These are phyloP conservation scores for Barnettozyma populi DNA, from an alignment of 805 yeast species.

Conservation along the genomic window DNA sequence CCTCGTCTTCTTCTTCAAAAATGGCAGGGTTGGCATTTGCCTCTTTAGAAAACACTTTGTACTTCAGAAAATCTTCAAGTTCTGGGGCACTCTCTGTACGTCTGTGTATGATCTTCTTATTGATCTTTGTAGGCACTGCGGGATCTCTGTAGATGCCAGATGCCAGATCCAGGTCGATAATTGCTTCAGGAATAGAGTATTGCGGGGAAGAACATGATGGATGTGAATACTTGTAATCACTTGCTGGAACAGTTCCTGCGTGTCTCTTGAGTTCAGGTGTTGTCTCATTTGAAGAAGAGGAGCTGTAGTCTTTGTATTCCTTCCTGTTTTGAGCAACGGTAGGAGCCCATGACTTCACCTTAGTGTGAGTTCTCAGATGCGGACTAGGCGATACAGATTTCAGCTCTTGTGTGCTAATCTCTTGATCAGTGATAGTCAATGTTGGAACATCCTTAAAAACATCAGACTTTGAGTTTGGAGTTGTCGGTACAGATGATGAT, in stretches of 20 bases:
- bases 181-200: slow-evolving; percentile 43
- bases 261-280: slow-evolving; percentile 22
- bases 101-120: slow-evolving; percentile 36
- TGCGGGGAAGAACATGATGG: slow-evolving; percentile 5
- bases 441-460: slow-evolving; percentile 3
- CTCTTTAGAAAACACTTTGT: slow-evolving; percentile 11
- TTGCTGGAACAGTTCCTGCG: not conserved
- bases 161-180: slow-evolving; percentile 52
- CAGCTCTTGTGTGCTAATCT: not conserved
- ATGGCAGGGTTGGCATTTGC: slow-evolving; percentile 21
- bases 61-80: slow-evolving; percentile 30
- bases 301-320: not conserved
- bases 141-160: slow-evolving; percentile 33
- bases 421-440: slow-evolving; percentile 15
- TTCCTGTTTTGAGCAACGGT: not conserved
- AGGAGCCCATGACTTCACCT: slow-evolving; percentile 36
- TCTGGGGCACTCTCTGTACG: slow-evolving; percentile 57
- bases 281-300: slow-evolving; percentile 22
- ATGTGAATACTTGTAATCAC: not conserved
- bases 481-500: not conserved
- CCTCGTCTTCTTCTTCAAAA: slow-evolving; percentile 28
- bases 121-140: slow-evolving; percentile 9
- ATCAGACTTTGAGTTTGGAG: not conserved
- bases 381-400: slow-evolving; percentile 17
- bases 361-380: slow-evolving; percentile 26